phyloP scores from a whole-genome alignment of 2,329 filamentous ascomycete species.

The Colletotrichum plurivorum region DNA sequence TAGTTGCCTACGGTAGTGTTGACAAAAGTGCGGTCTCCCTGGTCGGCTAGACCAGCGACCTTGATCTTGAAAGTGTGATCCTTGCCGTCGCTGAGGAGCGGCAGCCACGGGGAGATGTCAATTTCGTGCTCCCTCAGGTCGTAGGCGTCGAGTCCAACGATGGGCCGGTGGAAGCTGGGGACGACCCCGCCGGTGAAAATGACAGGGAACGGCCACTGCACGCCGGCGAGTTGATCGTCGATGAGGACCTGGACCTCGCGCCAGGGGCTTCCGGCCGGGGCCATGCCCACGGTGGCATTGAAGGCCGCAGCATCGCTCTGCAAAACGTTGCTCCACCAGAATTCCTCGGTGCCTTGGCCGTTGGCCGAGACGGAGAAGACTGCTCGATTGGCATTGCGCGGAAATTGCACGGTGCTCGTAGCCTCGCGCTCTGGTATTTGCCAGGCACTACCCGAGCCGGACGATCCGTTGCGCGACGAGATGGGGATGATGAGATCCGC shows the following conservation, averaged over 20 bases:
- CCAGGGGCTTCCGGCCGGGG: slow-evolving; percentile 80
- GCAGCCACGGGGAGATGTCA: slow-evolving; percentile 84
- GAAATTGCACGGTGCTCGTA: slow-evolving; percentile 71
- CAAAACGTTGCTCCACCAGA: slow-evolving; percentile 87
- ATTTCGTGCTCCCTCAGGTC: slow-evolving; percentile 86
- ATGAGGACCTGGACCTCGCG: slow-evolving; percentile 84
- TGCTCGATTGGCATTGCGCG: slow-evolving; percentile 76
- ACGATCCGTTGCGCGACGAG: slow-evolving; percentile 66
- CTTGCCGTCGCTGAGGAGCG: slow-evolving; percentile 75
- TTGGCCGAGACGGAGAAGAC: slow-evolving; percentile 83
- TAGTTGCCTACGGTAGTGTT: slow-evolving; percentile 72
- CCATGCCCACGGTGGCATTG: slow-evolving; percentile 64
- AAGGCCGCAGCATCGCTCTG: slow-evolving; percentile 74
- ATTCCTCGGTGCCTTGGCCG: slow-evolving; percentile 83
- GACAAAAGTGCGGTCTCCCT: slow-evolving; percentile 61
- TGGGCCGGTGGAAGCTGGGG: slow-evolving; percentile 81
- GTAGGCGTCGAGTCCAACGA: slow-evolving; percentile 84
- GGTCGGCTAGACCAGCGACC: slow-evolving; percentile 75
- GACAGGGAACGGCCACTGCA: slow-evolving; percentile 85
- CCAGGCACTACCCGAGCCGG: slow-evolving; percentile 75
- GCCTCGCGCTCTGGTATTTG: slow-evolving; percentile 75
- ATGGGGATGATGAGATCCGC: slow-evolving; percentile 79
- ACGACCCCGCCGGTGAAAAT: slow-evolving; percentile 87
- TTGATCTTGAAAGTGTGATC: slow-evolving; percentile 78
- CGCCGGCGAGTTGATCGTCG: slow-evolving; percentile 79